phyloP scores from a whole-genome alignment of 495 filamentous ascomycete species.

The Neurospora sp. region DNA sequence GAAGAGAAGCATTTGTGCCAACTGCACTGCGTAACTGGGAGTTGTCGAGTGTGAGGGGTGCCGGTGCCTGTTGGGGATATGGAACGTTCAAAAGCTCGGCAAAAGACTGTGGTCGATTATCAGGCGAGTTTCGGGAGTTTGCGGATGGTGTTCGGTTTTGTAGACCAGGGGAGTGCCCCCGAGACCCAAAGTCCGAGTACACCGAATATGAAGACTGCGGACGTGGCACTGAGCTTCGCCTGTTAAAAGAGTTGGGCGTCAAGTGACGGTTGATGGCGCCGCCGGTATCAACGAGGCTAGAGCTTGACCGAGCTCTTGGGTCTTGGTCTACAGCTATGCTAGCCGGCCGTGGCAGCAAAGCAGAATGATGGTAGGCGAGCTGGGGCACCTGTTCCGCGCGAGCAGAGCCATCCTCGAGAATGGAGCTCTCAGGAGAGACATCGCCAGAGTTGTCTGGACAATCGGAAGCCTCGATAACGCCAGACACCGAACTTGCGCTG shows the following conservation, averaged over 20 bases:
- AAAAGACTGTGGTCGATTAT: slow-evolving; percentile 69
- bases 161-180: slow-evolving; percentile 51
- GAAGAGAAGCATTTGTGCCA: slow-evolving; percentile 76
- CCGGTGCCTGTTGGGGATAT: slow-evolving; percentile 77
- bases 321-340: slow-evolving; percentile 27
- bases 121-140: slow-evolving; percentile 60
- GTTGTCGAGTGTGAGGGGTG: slow-evolving; percentile 65
- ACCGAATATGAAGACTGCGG: slow-evolving; percentile 65
- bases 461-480: slow-evolving; percentile 33
- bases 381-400: slow-evolving; percentile 36
- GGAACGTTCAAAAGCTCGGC: slow-evolving; percentile 79
- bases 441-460: slow-evolving; percentile 27
- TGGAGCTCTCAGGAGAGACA: slow-evolving; percentile 32
- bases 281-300: slow-evolving; percentile 33
- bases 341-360: slow-evolving; percentile 28
- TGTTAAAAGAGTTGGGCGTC: slow-evolving; percentile 40
- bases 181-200: slow-evolving; percentile 51
- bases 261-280: slow-evolving; percentile 46
- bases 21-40: slow-evolving; percentile 64
- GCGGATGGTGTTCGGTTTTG: slow-evolving; percentile 48
- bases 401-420: slow-evolving; percentile 26
- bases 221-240: slow-evolving; percentile 47
- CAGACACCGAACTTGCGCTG: slow-evolving; percentile 40
- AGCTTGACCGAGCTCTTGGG: slow-evolving; percentile 33
- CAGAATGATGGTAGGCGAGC: slow-evolving; percentile 46